Base-by-base conservation (phyloP, 768 basidiomycete species). In the Suillus lakei region DNA sequence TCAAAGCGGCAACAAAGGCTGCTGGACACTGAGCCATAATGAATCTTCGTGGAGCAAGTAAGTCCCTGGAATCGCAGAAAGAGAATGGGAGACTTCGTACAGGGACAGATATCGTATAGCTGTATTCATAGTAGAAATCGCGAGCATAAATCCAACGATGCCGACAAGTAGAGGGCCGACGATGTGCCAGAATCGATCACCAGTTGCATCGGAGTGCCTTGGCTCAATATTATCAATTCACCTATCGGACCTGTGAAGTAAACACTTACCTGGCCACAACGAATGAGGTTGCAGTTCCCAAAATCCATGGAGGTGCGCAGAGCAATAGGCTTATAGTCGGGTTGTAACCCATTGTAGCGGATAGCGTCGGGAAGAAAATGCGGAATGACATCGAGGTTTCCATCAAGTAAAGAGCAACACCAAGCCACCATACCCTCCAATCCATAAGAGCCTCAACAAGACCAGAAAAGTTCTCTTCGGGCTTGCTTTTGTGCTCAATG, bases 381-480 rank as follows among this genome's bases (percentile, higher is more conserved):
- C 90, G 88, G 82, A 93, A 93, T 15, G 86, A 88, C 36, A 91
- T 71, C 10, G 89, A 85, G 34, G 87, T 74, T 41, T 13, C 1
- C 76, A 87, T 82, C 66, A 84, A 84, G 21, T 84, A 85, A 56
- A 91, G 73, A 2, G 88, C 82, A 36, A 91, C 66, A 21, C 90
- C 84, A 54, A 96, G 80, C 85, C 86, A 91, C 90, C 92, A 95
- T 38, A 95, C 88, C 75, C 88, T 91, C 89, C 88, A 88, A 72
- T 95, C 92, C 23, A 79, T 81, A 61, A 92, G 38, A 16, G 91
- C 88, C 69, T 88, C 71, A 8, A 72, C 61, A 5, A 93, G 73
- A 12, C 90, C 90, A 38, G 78, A 75, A 15, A 73, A 68, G 74
- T 10, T 76, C 77, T 32, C 62, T 70, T 68, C 56, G 23, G 51